Evolutionary conservation across 495 filamentous ascomycete genomes (phyloP), one percentile per base, ranked within the genome.

Genomic region (Amphirosellinia nigrospora): DNA sequence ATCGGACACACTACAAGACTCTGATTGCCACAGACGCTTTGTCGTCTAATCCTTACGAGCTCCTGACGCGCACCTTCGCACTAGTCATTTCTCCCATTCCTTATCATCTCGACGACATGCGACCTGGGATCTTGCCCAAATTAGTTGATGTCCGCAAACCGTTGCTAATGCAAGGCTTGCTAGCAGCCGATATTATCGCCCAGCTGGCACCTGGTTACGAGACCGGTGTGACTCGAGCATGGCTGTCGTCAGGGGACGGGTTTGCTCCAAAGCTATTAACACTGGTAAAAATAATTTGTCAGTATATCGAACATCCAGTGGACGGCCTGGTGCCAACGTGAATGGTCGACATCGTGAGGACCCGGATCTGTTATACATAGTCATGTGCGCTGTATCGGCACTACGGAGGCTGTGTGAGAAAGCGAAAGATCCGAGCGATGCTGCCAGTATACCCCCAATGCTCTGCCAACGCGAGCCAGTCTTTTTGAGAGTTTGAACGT

Each of bases 101-200:
- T 0, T 91, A 94, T 66, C 79, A 84, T 30, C 79, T 76, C 15
- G 77, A 75, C 16, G 77, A 82, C 36, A 82, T 78, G 45, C 85
- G 83, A 13, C 77, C 75, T 5, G 73, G 82, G 0, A 79, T 85
- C 53, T 76, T 89, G 3, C 82, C 89, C 3, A 84, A 88, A 2
- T 86, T 92, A 11, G 88, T 93, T 21, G 93, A 97, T 78, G 89
- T 86, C 13, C 92, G 96, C 41, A 95, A 94, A 79, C 90, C 96
- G 0, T 88, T 92, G 69, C 82, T 99, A 59, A 92, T 94, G 86
- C 96, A 99, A 82, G 93, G 93, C 7, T 88, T 99, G 70, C 82
- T 99, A 7, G 92, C 94, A 2, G 95, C 93, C 4, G 95, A 99
- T 72, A 96, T 98, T 64, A 81, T 98, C 10, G 87, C 93, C 4